phyloP scores from a whole-genome alignment of 257 asterid species.

The Solanum okadae region DNA sequence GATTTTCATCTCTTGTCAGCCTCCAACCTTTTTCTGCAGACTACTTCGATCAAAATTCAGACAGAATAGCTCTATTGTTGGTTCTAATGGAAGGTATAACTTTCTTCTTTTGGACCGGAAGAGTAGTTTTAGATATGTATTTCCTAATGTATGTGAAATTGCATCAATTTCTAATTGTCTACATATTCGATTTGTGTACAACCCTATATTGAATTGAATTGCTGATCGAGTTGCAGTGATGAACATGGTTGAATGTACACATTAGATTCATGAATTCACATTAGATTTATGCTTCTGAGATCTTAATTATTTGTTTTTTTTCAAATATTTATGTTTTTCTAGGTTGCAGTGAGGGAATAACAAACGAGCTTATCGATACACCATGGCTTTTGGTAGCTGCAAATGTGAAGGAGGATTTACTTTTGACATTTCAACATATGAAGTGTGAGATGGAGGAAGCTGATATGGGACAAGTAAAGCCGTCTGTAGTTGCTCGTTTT shows the following conservation, averaged over 20 bases:
- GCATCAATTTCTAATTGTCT: too few species aligned
- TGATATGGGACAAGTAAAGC: constrained; percentile 3
- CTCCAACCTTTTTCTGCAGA: constrained; percentile 18
- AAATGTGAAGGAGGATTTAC: constrained; percentile 5
- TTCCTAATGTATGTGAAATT: too few species aligned
- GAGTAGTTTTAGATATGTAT: too few species aligned
- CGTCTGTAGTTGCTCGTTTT: constrained; percentile 1
- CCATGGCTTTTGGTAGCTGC: constrained; percentile 31
- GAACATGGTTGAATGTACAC: too few species aligned
- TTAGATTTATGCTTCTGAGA: too few species aligned
- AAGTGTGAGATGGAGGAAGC: constrained; percentile 10
- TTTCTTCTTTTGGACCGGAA: too few species aligned
- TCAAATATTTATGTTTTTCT: background rate
- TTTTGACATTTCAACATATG: constrained; percentile 14
- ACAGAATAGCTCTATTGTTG: constrained; percentile 17
- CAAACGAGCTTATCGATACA: background rate
- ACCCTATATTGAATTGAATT: too few species aligned
- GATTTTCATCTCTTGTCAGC: background rate
- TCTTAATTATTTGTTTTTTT: too few species aligned
- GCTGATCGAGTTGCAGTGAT: too few species aligned
- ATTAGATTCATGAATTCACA: too few species aligned
- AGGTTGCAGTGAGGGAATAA: constrained; percentile 4
- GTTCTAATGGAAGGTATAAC: background rate
- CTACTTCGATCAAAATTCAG: background rate
- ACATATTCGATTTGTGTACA: too few species aligned